Percentiles rank a stretch among this genome's conserved stretches.
phyloP scores from a whole-genome alignment of 2,329 filamentous ascomycete species.

The Metarhizium sp. region DNA sequence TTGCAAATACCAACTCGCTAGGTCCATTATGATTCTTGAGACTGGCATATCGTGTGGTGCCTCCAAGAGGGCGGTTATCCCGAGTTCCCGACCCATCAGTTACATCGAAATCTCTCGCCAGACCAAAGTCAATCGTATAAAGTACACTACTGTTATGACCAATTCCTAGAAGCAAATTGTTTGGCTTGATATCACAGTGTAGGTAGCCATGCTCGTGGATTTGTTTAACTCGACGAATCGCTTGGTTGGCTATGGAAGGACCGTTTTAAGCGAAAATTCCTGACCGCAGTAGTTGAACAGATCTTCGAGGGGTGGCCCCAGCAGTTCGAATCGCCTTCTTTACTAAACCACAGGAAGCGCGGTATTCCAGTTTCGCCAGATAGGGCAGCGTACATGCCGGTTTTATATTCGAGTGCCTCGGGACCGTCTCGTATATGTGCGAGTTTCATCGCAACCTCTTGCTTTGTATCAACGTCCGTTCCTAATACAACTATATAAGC shows the following conservation, averaged over 20 bases:
- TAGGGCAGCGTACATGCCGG: conserved; percentile 80
- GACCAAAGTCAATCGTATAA: conserved; percentile 97
- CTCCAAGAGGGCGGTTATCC: neutral
- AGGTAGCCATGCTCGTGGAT: conserved; percentile 99
- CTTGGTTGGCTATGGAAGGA: conserved; percentile 86
- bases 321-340: conserved; percentile 95
- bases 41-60: neutral
- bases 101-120: conserved; percentile 48
- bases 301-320: conserved; percentile 91
- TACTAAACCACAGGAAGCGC: conserved; percentile 98
- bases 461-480: conserved; percentile 98
- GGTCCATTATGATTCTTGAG: too few relatives aligned
- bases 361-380: conserved; percentile 96
- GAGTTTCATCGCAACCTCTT: conserved; percentile 99
- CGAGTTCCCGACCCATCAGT: neutral
- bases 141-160: conserved; percentile 99
- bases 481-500: conserved; percentile 42
- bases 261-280: conserved; percentile 98
- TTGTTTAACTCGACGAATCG: conserved; percentile 98
- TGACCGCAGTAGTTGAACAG: conserved; percentile 99
- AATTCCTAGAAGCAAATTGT: conserved; percentile 99
- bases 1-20: too few relatives aligned
- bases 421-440: conserved; percentile 99
- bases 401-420: conserved; percentile 96
- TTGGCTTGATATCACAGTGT: conserved; percentile 98